Evolutionary conservation across 768 basidiomycete species (phyloP), one percentile per base, ranked within the genome.

Genomic region (Amyloporia xantha): DNA sequence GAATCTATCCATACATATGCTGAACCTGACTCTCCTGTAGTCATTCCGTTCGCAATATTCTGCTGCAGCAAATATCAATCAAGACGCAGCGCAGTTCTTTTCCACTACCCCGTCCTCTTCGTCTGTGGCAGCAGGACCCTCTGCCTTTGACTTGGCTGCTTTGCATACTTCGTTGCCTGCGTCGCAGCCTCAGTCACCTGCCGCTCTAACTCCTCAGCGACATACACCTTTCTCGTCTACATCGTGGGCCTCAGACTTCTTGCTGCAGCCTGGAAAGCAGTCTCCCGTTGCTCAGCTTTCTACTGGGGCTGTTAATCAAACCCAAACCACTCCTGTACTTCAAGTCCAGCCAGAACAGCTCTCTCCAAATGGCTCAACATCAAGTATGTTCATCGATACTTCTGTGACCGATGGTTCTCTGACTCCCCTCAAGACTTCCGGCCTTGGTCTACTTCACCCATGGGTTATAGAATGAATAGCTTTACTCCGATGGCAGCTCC

Each of bases 81-180:
- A 82, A 62, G 87, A 89, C 59, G 86, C 82, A 4, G 72, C 82
- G 13, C 77, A 70, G 36, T 91, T 91, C 71, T 88, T 90, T 62
- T 69, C 74, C n/a, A n/a, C n/a, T 28, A 49, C 58, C 13, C 51
- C 51, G 12, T 52, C 48, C 27, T 63, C 57, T 54, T 64, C 51
- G n/a, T 58, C 51, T 49, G 65, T 48, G 48, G 63, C 70, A 5
- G 40, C 69, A n/a, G 49, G 65, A 1, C 67, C 68, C 20, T 54
- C 69, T 21, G 54, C 76, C 2, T 88, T 83, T 59, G 82, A 89
- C 56, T 59, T 89, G 4, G 71, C 78, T 43, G 69, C 71, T n/a
- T 65, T 86, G 49, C 73, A 69, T 47, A 62, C 66, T 25, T 65
- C 79, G 6, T 61, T 85, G 15, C 77, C 81, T 4, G 42, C 58